phyloP scores from a whole-genome alignment of 176 grass and related monocot genomes.

The Phyllostachys edulis region DNA sequence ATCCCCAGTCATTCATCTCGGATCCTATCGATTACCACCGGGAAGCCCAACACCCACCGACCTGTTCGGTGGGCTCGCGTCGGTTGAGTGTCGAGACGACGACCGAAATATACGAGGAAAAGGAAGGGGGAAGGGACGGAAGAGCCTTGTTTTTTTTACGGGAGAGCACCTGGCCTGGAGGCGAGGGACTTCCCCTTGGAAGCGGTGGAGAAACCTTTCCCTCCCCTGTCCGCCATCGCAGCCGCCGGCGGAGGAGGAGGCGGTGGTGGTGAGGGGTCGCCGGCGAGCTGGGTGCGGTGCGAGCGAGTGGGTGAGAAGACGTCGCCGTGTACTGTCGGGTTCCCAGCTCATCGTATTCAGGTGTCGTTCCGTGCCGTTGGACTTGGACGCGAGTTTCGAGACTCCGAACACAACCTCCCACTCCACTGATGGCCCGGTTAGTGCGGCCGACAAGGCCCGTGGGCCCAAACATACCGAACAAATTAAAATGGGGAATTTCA shows the following conservation, averaged over 20 bases:
- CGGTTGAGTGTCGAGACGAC: background rate
- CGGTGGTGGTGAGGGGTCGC: background rate
- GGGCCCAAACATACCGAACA: no score
- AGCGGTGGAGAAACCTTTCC: background rate
- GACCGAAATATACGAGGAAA: background rate
- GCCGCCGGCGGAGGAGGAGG: background rate
- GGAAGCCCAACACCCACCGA: background rate
- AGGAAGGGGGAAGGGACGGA: background rate
- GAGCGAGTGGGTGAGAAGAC: background rate
- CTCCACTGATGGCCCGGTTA: no score
- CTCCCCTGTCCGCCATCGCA: background rate
- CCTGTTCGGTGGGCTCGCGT: background rate
- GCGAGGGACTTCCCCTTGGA: constrained; percentile 10
- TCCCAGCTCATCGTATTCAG: no score
- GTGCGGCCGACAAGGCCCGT: no score
- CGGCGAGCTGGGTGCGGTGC: background rate
- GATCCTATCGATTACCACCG: background rate
- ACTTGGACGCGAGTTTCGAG: background rate
- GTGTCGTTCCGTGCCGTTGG: background rate
- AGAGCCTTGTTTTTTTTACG: background rate
- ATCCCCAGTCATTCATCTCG: background rate
- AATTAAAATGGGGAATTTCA: no score
- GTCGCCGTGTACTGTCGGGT: background rate
- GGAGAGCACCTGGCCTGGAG: background rate
- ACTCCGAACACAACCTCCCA: background rate